phyloP scores from a whole-genome alignment of 139 green algal genomes.

The Chlamydomonas applanata region DNA sequence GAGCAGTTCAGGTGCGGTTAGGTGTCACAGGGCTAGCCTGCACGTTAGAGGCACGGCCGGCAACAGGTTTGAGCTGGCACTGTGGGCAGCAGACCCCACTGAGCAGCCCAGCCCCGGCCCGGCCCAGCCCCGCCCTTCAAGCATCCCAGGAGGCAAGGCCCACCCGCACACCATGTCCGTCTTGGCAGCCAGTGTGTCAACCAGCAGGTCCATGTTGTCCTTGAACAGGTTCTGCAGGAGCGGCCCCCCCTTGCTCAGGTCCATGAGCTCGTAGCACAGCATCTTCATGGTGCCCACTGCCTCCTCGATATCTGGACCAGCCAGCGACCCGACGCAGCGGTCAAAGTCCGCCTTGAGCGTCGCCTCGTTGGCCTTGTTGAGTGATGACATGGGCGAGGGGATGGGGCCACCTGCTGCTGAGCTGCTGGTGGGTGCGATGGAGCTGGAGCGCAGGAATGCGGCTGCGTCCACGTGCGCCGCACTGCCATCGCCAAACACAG shows the following conservation, averaged over 20 bases:
- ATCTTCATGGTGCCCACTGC: constrained; percentile 76
- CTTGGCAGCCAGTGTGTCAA: constrained; percentile 23
- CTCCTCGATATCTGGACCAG: constrained; percentile 30
- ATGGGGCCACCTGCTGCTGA: too few species aligned
- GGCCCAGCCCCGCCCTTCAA: too few species aligned
- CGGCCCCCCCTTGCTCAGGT: constrained; percentile 26
- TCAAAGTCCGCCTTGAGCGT: constrained; percentile 24
- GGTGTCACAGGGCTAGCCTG: neutral
- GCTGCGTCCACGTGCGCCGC: too few species aligned
- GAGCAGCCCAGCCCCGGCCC: neutral
- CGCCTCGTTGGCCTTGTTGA: neutral
- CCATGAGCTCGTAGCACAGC: constrained; percentile 75
- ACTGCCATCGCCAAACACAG: neutral
- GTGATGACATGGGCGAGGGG: too few species aligned
- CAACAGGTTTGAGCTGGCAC: too few species aligned
- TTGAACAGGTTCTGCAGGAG: constrained; percentile 24
- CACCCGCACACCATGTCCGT: constrained; percentile 39
- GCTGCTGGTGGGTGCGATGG: too few species aligned
- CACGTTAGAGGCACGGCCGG: too few species aligned
- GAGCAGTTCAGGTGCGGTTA: neutral
- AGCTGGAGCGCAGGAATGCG: too few species aligned
- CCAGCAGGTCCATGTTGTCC: constrained; percentile 31
- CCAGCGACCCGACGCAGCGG: constrained; percentile 17
- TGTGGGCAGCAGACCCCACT: too few species aligned
- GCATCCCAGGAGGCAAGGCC: too few species aligned